Evolutionary conservation across 2,329 filamentous ascomycete genomes (phyloP).

Genomic region (Fusarium longipes): DNA sequence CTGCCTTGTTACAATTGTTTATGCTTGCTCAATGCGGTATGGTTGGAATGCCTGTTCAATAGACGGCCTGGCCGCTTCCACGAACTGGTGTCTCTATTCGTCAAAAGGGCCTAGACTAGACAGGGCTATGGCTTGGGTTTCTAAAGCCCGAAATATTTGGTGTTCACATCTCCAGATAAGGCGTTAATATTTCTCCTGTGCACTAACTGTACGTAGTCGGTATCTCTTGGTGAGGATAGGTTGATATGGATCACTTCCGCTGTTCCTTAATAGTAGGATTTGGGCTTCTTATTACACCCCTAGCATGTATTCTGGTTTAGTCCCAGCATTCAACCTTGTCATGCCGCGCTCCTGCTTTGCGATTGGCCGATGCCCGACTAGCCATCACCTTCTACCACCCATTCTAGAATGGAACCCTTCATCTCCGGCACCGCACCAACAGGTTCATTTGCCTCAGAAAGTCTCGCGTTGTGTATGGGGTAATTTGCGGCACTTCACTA

Average conservation of each 20-base stretch:
- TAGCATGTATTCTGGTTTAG: background rate
- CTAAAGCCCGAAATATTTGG: background rate
- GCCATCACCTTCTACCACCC: conserved; percentile 37
- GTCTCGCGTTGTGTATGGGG: conserved; percentile 4
- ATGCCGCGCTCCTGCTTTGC: conserved; percentile 6
- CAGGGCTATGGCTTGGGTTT: conserved; percentile 34
- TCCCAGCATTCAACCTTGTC: background rate
- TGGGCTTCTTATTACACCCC: background rate
- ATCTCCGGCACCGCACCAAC: conserved; percentile 33
- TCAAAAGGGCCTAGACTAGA: conserved; percentile 21
- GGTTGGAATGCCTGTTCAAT: conserved; percentile 18
- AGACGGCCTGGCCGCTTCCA: background rate
- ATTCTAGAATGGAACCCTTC: conserved; percentile 45
- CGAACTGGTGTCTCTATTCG: conserved; percentile 18
- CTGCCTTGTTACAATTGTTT: conserved; percentile 6
- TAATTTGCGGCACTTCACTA: background rate
- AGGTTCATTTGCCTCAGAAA: conserved; percentile 6
- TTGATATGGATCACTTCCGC: background rate
- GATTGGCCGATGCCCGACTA: conserved; percentile 29
- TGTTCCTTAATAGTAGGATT: background rate
- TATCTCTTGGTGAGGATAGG: background rate
- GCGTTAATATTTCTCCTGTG: background rate
- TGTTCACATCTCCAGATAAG: background rate
- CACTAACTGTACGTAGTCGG: background rate
- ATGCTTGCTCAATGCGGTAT: conserved; percentile 14